A percentile compares a stretch with the other conserved stretches of the same genome.
Conservation (phyloP, 1,284 basidiomycete genomes). For the Ceratobasidium sp. region DNA sequence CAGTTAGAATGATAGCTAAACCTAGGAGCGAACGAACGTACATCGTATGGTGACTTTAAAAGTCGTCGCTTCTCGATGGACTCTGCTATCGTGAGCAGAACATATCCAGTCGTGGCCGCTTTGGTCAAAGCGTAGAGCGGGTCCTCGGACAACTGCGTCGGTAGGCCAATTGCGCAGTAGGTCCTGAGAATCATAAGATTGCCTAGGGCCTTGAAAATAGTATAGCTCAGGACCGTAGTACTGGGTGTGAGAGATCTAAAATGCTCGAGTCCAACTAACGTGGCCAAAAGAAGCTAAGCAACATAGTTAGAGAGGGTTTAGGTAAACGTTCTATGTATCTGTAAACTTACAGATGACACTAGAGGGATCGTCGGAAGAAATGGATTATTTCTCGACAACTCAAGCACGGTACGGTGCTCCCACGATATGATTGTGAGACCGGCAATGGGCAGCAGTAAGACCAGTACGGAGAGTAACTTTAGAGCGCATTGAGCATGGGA, state of each 20-base stretch:
- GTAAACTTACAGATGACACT: conserved; percentile 1
- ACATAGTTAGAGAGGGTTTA: not conserved
- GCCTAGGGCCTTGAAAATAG: not conserved
- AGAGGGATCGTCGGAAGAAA: not conserved
- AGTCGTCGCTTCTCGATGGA: conserved; percentile 24
- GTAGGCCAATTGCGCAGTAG: conserved; percentile 8
- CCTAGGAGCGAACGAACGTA: not conserved
- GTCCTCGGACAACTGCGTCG: not conserved
- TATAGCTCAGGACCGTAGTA: not conserved
- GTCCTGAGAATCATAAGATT: conserved; percentile 10
- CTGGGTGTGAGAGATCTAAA: conserved; percentile 29
- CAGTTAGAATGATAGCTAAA: not conserved
- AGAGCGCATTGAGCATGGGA: not conserved
- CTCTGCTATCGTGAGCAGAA: conserved; percentile 9
- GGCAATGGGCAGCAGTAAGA: not conserved
- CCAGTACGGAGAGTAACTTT: not conserved
- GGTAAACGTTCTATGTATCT: not conserved
- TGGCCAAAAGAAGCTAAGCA: not conserved
- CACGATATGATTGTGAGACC: not conserved
- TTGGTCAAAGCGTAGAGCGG: not conserved
- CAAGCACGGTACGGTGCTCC: not conserved
- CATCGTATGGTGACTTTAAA: conserved; percentile 4
- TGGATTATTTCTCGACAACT: not conserved
- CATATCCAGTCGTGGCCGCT: not conserved
- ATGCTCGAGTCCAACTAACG: conserved; percentile 9